Conservation (phyloP, 192 early-diverging fungal genomes). For the Linderina pennispora region DNA sequence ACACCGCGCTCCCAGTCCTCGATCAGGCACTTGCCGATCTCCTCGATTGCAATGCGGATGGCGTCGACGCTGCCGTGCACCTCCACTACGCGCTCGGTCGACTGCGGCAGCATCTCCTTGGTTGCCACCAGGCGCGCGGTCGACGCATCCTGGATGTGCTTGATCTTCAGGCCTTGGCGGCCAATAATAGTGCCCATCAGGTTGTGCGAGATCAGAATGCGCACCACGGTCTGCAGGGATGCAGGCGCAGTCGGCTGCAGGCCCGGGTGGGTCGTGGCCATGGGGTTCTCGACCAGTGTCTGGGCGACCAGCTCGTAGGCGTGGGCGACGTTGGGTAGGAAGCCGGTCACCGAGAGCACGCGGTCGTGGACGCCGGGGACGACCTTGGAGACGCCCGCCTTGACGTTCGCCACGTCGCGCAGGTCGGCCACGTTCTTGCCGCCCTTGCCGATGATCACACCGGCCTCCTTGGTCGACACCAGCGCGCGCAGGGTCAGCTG, state of each 20-base stretch:
- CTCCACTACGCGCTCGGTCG: slow-evolving; percentile 88
- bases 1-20: slow-evolving; percentile 80
- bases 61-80: slow-evolving; percentile 79
- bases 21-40: slow-evolving; percentile 79
- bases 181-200: slow-evolving; percentile 93
- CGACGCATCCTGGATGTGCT: slow-evolving; percentile 91
- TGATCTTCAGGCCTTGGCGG: slow-evolving; percentile 88
- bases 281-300: slow-evolving; percentile 70
- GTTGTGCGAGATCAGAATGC: slow-evolving; percentile 85
- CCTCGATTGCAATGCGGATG: slow-evolving; percentile 76
- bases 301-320: slow-evolving; percentile 82
- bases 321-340: slow-evolving; percentile 64
- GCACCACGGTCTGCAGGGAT: slow-evolving; percentile 55
- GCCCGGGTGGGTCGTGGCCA: slow-evolving; percentile 41
- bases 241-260: slow-evolving; percentile 47
- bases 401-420: slow-evolving; percentile 76
- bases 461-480: slow-evolving; percentile 90
- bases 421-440: slow-evolving; percentile 89
- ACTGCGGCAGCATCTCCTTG: slow-evolving; percentile 89
- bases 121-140: slow-evolving; percentile 78
- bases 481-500: slow-evolving; percentile 80
- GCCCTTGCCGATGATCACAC: slow-evolving; percentile 84
- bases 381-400: slow-evolving; percentile 88
- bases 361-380: slow-evolving; percentile 84
- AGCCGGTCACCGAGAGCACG: slow-evolving; percentile 69